Evolutionary conservation across 1,284 basidiomycete species (phyloP).

Genomic region (Psilocybe mexicana): DNA sequence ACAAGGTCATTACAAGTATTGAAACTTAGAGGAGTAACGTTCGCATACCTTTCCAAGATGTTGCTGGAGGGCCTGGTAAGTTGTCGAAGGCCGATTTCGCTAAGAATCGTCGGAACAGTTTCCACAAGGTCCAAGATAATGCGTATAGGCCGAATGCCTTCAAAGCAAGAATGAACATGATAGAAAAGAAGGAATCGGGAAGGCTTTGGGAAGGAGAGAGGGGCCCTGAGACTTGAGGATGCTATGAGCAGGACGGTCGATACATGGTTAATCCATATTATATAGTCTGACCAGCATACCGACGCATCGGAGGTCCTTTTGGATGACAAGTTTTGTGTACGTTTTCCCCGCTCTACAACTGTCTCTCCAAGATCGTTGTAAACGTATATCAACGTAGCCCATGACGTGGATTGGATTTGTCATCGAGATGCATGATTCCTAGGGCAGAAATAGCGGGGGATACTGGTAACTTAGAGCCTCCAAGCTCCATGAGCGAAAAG

Average conservation of each 20-base stretch:
- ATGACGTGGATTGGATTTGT: not conserved
- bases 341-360: not conserved
- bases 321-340: not conserved
- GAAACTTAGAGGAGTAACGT: not conserved
- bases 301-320: not conserved
- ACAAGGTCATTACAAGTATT: not conserved
- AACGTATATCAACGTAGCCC: too few relatives aligned
- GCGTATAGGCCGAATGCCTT: slow-evolving; percentile 12
- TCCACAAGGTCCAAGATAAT: slow-evolving; percentile 18
- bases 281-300: not conserved
- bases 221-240: too few relatives aligned
- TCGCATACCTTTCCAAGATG: slow-evolving; percentile 1
- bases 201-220: not conserved
- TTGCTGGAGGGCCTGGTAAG: not conserved
- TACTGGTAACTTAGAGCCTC: not conserved
- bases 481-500: not conserved
- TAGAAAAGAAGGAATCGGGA: not conserved
- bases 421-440: not conserved
- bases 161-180: slow-evolving; percentile 10
- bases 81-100: slow-evolving; percentile 5
- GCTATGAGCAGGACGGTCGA: too few relatives aligned
- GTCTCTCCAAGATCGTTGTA: not conserved
- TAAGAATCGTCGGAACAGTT: not conserved
- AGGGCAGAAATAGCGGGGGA: not conserved
- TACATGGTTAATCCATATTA: not conserved